A percentile compares a stretch with the other conserved stretches of the same genome.
phyloP scores from a whole-genome alignment of 2,329 filamentous ascomycete species.

The Cladosporium sp. region DNA sequence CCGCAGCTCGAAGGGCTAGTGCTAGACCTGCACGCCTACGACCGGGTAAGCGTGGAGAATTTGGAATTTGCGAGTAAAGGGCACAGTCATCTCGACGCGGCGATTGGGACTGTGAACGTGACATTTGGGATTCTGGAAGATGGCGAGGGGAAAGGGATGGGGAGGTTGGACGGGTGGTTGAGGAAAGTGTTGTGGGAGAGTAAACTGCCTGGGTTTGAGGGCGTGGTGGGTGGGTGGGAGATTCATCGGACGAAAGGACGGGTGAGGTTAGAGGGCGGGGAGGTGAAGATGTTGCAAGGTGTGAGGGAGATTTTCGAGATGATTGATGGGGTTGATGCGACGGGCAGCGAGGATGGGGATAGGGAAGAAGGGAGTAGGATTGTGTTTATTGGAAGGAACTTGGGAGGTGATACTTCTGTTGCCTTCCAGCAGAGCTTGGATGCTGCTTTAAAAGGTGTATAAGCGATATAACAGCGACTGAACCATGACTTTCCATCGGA shows the following conservation, averaged over 20 bases:
- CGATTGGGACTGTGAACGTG: slow-evolving; percentile 79
- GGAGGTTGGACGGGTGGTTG: slow-evolving; percentile 73
- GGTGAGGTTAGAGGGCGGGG: slow-evolving; percentile 61
- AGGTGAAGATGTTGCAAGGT: slow-evolving; percentile 76
- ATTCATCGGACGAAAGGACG: slow-evolving; percentile 86
- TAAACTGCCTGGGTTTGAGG: slow-evolving; percentile 16
- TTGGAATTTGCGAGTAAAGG: slow-evolving; percentile 70
- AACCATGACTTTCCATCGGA: no score
- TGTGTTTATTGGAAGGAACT: slow-evolving; percentile 32
- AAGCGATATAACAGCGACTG: no score
- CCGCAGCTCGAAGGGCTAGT: slow-evolving; percentile 80
- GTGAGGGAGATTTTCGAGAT: slow-evolving; percentile 94
- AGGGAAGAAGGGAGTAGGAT: slow-evolving; percentile 25
- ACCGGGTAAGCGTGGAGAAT: slow-evolving; percentile 62
- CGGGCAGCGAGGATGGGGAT: neutral
- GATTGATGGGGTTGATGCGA: slow-evolving; percentile 49
- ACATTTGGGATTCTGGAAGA: slow-evolving; percentile 55
- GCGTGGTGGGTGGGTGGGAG: slow-evolving; percentile 53
- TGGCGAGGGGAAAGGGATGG: slow-evolving; percentile 52
- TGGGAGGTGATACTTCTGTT: slow-evolving; percentile 17
- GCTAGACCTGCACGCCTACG: slow-evolving; percentile 88
- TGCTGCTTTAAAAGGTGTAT: slow-evolving; percentile 3
- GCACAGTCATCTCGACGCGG: slow-evolving; percentile 86
- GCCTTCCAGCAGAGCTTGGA: slow-evolving; percentile 29
- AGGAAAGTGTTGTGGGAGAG: slow-evolving; percentile 77